Conservation (phyloP, 345 rosid genomes). For the Eucalyptus regnans region DNA sequence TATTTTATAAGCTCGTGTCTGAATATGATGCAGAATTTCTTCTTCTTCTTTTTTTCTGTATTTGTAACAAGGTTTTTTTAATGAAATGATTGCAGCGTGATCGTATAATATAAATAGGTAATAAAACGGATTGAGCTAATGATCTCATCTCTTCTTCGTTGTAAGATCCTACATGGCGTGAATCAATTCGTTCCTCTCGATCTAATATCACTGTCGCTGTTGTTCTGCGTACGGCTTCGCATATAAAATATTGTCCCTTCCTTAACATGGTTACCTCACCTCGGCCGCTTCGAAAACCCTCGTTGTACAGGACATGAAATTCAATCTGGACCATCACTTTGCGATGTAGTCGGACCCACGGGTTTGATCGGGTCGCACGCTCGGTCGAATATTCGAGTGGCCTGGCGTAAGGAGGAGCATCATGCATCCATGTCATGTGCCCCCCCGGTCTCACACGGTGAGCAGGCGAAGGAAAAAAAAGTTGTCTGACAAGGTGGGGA, state of each 20-base stretch:
- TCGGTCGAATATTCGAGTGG: not conserved
- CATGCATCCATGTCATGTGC: not conserved
- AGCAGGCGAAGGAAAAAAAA: not conserved
- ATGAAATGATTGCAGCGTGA: not conserved
- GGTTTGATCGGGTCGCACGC: not conserved
- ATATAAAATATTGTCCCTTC: not conserved
- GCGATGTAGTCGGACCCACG: not conserved
- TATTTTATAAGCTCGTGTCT: not conserved
- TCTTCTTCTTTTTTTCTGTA: not conserved
- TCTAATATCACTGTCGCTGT: not conserved
- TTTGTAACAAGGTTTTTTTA: not conserved
- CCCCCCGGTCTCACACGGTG: not conserved
- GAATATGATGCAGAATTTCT: not conserved
- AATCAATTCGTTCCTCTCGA: conserved; percentile 6
- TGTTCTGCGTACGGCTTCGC: not conserved
- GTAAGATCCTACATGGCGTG: not conserved
- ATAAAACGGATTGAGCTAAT: not conserved
- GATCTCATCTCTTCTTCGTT: not conserved
- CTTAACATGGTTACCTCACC: not conserved
- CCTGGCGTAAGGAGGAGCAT: too few relatives aligned
- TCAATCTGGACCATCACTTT: not conserved
- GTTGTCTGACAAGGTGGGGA: not conserved
- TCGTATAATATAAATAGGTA: not conserved
- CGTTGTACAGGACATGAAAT: not conserved
- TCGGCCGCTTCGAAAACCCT: not conserved